These are phyloP conservation scores for Aspergillus tubingensis DNA, from an alignment of 2,329 filamentous ascomycete species.

Conservation along the genomic window DNA sequence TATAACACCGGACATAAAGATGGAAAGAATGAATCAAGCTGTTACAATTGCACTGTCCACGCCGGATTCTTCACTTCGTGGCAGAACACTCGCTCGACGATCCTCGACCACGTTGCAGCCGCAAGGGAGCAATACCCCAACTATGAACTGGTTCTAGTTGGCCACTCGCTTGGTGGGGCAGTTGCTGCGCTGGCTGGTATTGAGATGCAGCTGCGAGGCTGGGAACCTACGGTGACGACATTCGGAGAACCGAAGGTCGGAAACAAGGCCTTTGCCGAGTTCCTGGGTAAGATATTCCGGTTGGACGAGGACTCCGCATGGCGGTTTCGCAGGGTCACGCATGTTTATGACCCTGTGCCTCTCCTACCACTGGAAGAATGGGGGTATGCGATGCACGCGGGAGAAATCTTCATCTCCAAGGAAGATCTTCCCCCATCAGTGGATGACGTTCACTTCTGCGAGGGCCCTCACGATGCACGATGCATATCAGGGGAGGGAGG, in stretches of 20 bases:
- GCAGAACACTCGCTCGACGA: constrained; percentile 68
- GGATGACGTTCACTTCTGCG: constrained; percentile 70
- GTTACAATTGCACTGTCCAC: constrained; percentile 88
- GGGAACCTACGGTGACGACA: constrained; percentile 77
- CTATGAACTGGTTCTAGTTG: constrained; percentile 76
- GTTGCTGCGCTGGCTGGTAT: constrained; percentile 84
- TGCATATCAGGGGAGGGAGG: constrained; percentile 69
- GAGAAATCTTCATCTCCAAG: constrained; percentile 84
- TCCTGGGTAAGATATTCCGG: constrained; percentile 56
- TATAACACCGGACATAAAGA: constrained; percentile 63
- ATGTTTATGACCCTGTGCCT: constrained; percentile 83
- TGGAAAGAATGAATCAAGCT: constrained; percentile 56
- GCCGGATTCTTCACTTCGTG: constrained; percentile 86
- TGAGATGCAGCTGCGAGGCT: constrained; percentile 76
- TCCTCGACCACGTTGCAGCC: constrained; percentile 67
- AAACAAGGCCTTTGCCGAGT: constrained; percentile 55
- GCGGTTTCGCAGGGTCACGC: constrained; percentile 77
- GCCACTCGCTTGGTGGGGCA: constrained; percentile 89
- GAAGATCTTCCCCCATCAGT: constrained; percentile 66
- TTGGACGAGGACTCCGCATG: constrained; percentile 28
- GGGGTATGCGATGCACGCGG: constrained; percentile 82
- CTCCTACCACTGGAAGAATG: constrained; percentile 82
- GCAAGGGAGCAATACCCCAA: constrained; percentile 64
- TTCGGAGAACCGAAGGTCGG: constrained; percentile 81
- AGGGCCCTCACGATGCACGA: constrained; percentile 67